phyloP scores from a whole-genome alignment of 2,329 filamentous ascomycete species.

The Didymellaceae sp. region DNA sequence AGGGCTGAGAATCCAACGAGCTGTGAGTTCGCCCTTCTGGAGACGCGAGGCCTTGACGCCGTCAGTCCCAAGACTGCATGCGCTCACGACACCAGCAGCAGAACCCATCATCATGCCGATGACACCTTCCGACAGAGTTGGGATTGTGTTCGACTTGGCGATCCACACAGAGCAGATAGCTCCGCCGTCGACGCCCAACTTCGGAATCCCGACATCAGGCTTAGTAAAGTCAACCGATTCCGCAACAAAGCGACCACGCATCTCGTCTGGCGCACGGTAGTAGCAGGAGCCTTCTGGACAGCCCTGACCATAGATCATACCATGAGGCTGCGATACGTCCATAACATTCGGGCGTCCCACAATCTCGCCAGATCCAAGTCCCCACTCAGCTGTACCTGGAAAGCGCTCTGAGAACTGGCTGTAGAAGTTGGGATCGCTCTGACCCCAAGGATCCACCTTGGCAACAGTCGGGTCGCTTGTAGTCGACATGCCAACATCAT shows the following conservation, averaged over 20 bases:
- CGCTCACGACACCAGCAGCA: constrained; percentile 79
- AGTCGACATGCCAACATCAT: constrained; percentile 78
- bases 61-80: constrained; percentile 75
- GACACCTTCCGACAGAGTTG: constrained; percentile 74
- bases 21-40: constrained; percentile 77
- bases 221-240: constrained; percentile 66
- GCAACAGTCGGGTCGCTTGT: constrained; percentile 78
- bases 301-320: constrained; percentile 84
- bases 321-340: constrained; percentile 87
- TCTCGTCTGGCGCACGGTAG: constrained; percentile 76
- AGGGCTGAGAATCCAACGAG: constrained; percentile 87
- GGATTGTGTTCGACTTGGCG: constrained; percentile 78
- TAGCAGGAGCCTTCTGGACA: constrained; percentile 82
- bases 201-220: constrained; percentile 76
- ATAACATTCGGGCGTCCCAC: constrained; percentile 83
- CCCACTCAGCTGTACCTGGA: constrained; percentile 76
- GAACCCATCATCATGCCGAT: constrained; percentile 85
- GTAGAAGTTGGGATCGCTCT: constrained; percentile 76
- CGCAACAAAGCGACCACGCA: constrained; percentile 76
- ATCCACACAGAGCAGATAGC: constrained; percentile 86
- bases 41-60: constrained; percentile 67
- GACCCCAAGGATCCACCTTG: constrained; percentile 82
- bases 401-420: constrained; percentile 80
- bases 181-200: constrained; percentile 72
- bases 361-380: constrained; percentile 75